phyloP scores from a whole-genome alignment of 331 rosid species.

The Rosa hybrid region DNA sequence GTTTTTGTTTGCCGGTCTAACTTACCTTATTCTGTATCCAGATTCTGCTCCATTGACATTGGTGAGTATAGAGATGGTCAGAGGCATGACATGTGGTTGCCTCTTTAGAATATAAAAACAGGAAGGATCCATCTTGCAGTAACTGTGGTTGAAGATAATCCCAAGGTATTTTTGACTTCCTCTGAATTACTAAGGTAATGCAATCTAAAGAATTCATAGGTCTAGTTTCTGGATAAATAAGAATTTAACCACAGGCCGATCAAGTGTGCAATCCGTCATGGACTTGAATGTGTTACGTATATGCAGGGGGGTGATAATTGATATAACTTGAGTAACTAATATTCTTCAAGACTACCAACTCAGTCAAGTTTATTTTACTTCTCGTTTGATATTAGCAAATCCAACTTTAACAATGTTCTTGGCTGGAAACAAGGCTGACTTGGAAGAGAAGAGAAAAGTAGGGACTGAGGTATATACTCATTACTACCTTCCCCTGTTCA shows the following conservation, averaged over 20 bases:
- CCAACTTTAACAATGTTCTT: no score
- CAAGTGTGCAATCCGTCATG: constrained; percentile 9
- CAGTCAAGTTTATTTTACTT: no score
- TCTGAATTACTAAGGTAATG: neutral
- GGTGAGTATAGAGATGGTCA: constrained; percentile 60
- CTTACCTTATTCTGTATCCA: constrained; percentile 32
- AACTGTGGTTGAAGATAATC: constrained; percentile 56
- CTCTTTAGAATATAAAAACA: constrained; percentile 71
- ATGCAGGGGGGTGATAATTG: constrained; percentile 49
- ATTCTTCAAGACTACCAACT: no score
- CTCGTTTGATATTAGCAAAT: no score
- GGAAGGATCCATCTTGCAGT: constrained; percentile 83
- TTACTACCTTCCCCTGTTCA: no score
- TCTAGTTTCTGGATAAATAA: neutral
- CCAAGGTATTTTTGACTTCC: constrained; percentile 43
- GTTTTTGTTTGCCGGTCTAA: constrained; percentile 15
- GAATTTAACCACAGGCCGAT: neutral
- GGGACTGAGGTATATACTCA: no score
- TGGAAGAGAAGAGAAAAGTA: no score
- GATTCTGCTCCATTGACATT: constrained; percentile 69
- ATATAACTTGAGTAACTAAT: no score
- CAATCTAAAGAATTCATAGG: neutral
- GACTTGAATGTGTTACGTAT: constrained; percentile 22
- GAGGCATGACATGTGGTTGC: constrained; percentile 83
- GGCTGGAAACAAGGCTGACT: no score